Base-by-base conservation (phyloP, 164 flowering plant species). In the Berberis thunbergii region DNA sequence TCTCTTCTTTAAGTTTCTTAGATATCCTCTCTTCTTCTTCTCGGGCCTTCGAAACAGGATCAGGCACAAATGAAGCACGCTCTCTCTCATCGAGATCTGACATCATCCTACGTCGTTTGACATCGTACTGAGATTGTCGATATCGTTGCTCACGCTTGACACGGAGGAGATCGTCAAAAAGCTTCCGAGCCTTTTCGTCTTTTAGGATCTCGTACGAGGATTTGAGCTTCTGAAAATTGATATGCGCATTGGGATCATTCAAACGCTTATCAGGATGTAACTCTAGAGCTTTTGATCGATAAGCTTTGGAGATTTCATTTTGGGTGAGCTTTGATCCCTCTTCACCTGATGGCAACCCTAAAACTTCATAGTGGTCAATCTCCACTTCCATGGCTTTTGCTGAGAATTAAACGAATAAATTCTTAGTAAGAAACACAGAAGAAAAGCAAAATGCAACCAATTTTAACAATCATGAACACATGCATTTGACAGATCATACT, bases 281-380 rank as follows among this genome's bases (percentile, higher is more conserved):
- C 60, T 75, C 83, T 38, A 84, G 73, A 40, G 97, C 96, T 67
- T 86, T 89, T 1, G 38, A 49, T 40, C 73, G 75, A 68, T 87
- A 95, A 0, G 89, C 97, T 67, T 86, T 87, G 6, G 74, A 48
- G 11, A 91, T 95, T 60, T 88, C 97, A 43, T 84, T 74, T 2
- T 75, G 79, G 0, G 81, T 69, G 4, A 95, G 82, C 56, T 84
- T 84, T 4, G 93, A 77, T 1, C 94, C 96, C 63, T 89, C 89
- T 63, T 85, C 88, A 0, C 97, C 99, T 0, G 94, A 86, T 0
- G 92, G 91, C 43, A 91, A 75, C 49, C 97, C 97, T 38, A 95
- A 64, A 60, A 88, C 71, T 1, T 3, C 45, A 54, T 91, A 91
- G 45, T 88, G 97, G 73, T 95, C 91, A 1, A 67, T 39, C 45